Base-by-base conservation (phyloP, 768 basidiomycete species). In the Pleurotus tuoliensis region DNA sequence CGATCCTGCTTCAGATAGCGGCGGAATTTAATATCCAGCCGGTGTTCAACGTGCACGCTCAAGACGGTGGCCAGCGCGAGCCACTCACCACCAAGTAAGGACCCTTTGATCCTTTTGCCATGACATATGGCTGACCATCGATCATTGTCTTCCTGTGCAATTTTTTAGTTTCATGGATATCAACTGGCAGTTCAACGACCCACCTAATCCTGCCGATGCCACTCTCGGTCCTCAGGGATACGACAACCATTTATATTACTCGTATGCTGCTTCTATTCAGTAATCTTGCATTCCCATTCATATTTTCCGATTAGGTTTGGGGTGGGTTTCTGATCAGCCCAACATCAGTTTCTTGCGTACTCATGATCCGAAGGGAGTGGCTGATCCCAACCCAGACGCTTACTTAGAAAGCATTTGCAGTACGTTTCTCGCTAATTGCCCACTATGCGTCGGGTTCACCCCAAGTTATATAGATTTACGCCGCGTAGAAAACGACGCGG, bases 211-310 rank as follows among this genome's bases (percentile, higher is more conserved):
- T 12, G 82, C 84, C 5, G 74, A 82, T 49, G 88, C 85, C 22
- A 77, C 78, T 4, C 77, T 79, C 43, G 90, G 90, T 1, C 86
- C 88, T 11, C 86, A 88, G 62, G 73, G 71, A 22, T 92, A 92
- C 61, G 90, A 92, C 62, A 87, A 90, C 54, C 90, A 92, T 68
- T 65, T 92, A 13, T 92, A 91, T 66, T 90, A 89, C 64, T 81
- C 74, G 83, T 87, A 63, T 65, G 84, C 69, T 27, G 37, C 48
- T 25, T 5, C 24, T 48, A 18, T 41, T 40, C 25, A 43, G 34
- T 47, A 27, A 45, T 39, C 43, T 56, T 56, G 3, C 30, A n/a
- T 61, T 52, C 8, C 15, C 55, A 46, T 39, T 38, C 39, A 8
- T 34, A 12, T 30, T 27, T 16, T 41, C 15, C 16, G 18, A 22